These are phyloP conservation scores for Wickerhamiella sergipiensis DNA, from an alignment of 805 yeast species.

Conservation along the genomic window DNA sequence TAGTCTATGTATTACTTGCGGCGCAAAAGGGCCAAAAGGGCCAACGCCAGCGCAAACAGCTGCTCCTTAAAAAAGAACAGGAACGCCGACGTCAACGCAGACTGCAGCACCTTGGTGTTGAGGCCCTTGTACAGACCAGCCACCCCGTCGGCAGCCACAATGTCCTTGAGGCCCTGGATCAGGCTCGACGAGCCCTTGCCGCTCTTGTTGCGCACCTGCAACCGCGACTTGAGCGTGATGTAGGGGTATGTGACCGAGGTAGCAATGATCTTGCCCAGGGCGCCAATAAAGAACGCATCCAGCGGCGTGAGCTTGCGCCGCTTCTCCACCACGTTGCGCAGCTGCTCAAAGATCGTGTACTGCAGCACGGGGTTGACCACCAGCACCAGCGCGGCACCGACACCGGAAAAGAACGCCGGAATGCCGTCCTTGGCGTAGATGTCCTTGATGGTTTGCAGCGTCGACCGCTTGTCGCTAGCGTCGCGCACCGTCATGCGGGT, in stretches of 20 bases:
- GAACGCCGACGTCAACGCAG: slow-evolving; percentile 79
- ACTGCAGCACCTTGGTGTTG: slow-evolving; percentile 63
- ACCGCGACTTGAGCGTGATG: slow-evolving; percentile 72
- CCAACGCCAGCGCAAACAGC: slow-evolving; percentile 46
- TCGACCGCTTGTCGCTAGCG: slow-evolving; percentile 26
- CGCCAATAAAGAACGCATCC: slow-evolving; percentile 79
- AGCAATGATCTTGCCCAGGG: slow-evolving; percentile 80
- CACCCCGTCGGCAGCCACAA: slow-evolving; percentile 57
- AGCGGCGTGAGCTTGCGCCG: slow-evolving; percentile 44
- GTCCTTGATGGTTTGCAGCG: slow-evolving; percentile 44
- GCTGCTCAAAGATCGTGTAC: slow-evolving; percentile 81
- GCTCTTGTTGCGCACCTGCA: slow-evolving; percentile 49
- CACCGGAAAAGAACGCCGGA: slow-evolving; percentile 64
- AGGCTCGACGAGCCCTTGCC: slow-evolving; percentile 14
- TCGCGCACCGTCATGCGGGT: slow-evolving; percentile 65
- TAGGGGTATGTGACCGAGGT: slow-evolving; percentile 84
- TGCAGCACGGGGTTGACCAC: slow-evolving; percentile 85
- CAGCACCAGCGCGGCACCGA: slow-evolving; percentile 73
- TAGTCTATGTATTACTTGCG: neutral
- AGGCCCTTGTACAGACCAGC: slow-evolving; percentile 73
- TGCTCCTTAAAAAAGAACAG: slow-evolving; percentile 85
- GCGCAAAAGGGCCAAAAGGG: slow-evolving; percentile 34
- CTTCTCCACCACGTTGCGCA: slow-evolving; percentile 50
- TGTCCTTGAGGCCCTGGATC: slow-evolving; percentile 33
- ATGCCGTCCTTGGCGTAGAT: slow-evolving; percentile 63